These are phyloP conservation scores for Fusarium cyanostomum DNA, from an alignment of 2,329 filamentous ascomycete genomes.

Conservation along the genomic window DNA sequence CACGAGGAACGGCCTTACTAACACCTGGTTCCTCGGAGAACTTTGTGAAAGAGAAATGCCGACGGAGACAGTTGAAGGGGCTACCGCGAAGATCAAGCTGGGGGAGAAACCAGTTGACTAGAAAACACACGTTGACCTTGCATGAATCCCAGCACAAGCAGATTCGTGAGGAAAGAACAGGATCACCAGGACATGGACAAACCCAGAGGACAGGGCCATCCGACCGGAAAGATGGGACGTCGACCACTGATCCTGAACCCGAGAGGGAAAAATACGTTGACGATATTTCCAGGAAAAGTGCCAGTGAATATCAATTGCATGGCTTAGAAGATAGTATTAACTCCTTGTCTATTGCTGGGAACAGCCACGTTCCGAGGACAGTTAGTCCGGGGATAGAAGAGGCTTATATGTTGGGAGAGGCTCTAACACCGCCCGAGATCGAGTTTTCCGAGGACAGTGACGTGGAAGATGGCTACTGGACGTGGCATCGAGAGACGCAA, in stretches of 20 bases:
- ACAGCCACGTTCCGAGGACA: neutral
- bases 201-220: neutral
- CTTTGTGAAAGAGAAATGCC: neutral
- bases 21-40: neutral
- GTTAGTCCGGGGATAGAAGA: slow-evolving; percentile 18
- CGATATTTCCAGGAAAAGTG: neutral
- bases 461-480: slow-evolving; percentile 36
- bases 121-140: neutral
- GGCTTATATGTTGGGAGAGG: slow-evolving; percentile 29
- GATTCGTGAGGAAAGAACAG: neutral
- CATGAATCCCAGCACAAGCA: neutral
- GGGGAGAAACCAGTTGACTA: slow-evolving; percentile 16
- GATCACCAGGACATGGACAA: neutral
- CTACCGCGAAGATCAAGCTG: slow-evolving; percentile 1
- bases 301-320: neutral
- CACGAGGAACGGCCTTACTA: neutral
- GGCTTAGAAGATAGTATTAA: slow-evolving; percentile 4
- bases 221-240: neutral
- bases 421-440: slow-evolving; percentile 31
- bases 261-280: slow-evolving; percentile 20
- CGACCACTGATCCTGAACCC: neutral
- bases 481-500: slow-evolving; percentile 27
- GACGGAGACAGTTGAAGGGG: slow-evolving; percentile 9
- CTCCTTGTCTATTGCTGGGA: slow-evolving; percentile 8
- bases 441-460: slow-evolving; percentile 32